phyloP scores from a whole-genome alignment of 208 protist species.

The Trypanosoma lewisi region DNA sequence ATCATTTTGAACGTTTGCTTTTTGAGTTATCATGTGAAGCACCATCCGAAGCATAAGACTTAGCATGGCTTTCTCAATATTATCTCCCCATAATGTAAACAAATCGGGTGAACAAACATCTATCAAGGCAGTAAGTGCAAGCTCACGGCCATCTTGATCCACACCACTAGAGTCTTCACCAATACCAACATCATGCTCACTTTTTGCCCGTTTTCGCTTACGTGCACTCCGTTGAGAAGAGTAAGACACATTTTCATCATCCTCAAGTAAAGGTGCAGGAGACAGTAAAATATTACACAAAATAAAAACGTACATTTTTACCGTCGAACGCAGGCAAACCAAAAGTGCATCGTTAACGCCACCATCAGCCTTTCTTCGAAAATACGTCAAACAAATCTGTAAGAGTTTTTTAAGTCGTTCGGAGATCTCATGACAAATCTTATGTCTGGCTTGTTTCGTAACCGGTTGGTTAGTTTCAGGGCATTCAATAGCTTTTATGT shows the following conservation, averaged over 20 bases:
- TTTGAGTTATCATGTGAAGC: conserved; percentile 84
- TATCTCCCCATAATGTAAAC: conserved; percentile 51
- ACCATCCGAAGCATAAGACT: conserved; percentile 65
- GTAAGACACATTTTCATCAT: conserved; percentile 41
- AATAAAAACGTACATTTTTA: conserved; percentile 87
- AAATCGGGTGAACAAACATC: conserved; percentile 73
- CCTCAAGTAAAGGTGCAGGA: conserved; percentile 44
- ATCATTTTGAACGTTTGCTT: conserved; percentile 74
- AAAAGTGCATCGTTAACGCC: conserved; percentile 38
- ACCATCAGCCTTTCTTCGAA: conserved; percentile 46
- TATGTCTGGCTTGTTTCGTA: conserved; percentile 64
- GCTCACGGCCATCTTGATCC: conserved; percentile 84
- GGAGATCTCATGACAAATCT: conserved; percentile 86
- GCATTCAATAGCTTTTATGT: conserved; percentile 64
- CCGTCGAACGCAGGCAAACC: conserved; percentile 73
- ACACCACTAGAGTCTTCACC: conserved; percentile 87
- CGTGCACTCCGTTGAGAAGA: conserved; percentile 33
- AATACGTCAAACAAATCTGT: conserved; percentile 61
- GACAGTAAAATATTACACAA: conserved; percentile 67
- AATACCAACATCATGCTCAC: conserved; percentile 56
- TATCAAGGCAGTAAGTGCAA: conserved; percentile 74
- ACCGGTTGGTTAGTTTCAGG: conserved; percentile 38
- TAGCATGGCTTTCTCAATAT: conserved; percentile 61
- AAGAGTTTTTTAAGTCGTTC: conserved; percentile 85
- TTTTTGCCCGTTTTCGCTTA: conserved; percentile 35